Base-by-base conservation (phyloP, 805 yeast genomes). In the Kazachstania kunashirensis region DNA sequence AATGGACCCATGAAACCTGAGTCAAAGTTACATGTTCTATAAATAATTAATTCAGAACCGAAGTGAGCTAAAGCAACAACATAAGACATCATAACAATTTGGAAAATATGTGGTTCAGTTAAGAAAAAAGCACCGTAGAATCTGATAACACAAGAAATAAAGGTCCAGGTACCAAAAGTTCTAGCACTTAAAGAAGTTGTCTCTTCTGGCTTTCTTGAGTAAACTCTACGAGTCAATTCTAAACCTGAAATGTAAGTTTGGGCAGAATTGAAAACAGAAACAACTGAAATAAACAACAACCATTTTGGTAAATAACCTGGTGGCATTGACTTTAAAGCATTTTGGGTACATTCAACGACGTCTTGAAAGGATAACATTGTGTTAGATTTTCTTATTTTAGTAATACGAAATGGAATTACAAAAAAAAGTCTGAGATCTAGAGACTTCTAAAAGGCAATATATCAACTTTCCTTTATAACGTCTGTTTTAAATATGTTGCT, bases 101-200 rank as follows among this genome's bases (percentile, higher is more conserved):
- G 77, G 60, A 75, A 92, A 36, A 88, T 75, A 46, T 78, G 81
- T 17, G 75, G 75, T 48, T 78, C 77, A 37, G 67, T 66, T 40
- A 83, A 65, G 54, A 82, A 66, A 61, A 80, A 82, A 11, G 97
- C 94, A 38, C 94, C 95, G 57, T 83, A 85, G 45, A 79, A 70
- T 55, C 98, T 75, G 33, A 92, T 79, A 21, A 89, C 67, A 2
- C 95, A 74, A 2, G 95, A 78, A 48, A 88, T 70, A 27, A 88
- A 66, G 0, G 98, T 92, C 98, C 98, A 92, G 0, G 98, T 92
- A 24, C 98, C 98, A 59, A 92, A 92, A 0, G 98, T 89, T 51
- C 98, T 74, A n/a, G 96, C 95, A 48, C 92, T 77, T 46, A 92
- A 67, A 11, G 64, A 59, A 1, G 77, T 73, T 18, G 79, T 80